These are phyloP conservation scores for Phyllosticta ampelicida DNA, from an alignment of 2,329 filamentous ascomycete species.

Conservation along the genomic window DNA sequence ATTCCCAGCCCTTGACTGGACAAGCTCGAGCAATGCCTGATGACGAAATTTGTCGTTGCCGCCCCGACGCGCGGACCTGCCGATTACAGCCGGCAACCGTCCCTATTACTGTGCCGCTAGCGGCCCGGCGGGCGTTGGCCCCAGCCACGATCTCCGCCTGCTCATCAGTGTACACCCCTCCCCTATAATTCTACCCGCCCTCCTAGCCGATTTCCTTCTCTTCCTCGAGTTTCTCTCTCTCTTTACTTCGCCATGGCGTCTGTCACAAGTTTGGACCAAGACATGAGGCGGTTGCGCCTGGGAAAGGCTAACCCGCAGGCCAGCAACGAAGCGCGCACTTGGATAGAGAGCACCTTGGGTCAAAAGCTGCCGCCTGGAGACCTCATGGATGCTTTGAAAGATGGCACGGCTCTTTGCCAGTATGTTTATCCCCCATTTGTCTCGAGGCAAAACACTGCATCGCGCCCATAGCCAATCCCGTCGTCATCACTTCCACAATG, in stretches of 20 bases:
- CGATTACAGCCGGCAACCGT: background rate
- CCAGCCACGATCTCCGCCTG: background rate
- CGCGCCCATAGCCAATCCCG: background rate
- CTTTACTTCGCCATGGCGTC: constrained; percentile 60
- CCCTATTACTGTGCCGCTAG: background rate
- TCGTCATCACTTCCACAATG: background rate
- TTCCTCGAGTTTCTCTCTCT: background rate
- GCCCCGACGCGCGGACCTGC: background rate
- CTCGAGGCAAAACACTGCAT: constrained; percentile 14
- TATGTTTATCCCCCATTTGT: constrained; percentile 29
- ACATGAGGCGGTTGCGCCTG: constrained; percentile 85
- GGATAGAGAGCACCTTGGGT: constrained; percentile 76
- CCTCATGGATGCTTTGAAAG: constrained; percentile 74
- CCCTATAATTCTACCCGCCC: background rate
- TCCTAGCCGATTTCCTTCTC: background rate
- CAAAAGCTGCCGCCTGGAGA: constrained; percentile 63
- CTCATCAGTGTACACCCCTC: background rate
- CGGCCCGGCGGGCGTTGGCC: background rate
- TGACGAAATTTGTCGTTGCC: background rate
- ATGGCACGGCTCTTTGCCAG: constrained; percentile 90
- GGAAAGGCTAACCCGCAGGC: constrained; percentile 88
- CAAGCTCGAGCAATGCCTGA: constrained; percentile 1
- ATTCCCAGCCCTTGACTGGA: constrained; percentile 1
- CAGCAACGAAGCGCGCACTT: constrained; percentile 70
- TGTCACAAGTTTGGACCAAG: constrained; percentile 85